Conservation (phyloP, 2,329 filamentous ascomycete species). For the Pseudocercospora vitis region DNA sequence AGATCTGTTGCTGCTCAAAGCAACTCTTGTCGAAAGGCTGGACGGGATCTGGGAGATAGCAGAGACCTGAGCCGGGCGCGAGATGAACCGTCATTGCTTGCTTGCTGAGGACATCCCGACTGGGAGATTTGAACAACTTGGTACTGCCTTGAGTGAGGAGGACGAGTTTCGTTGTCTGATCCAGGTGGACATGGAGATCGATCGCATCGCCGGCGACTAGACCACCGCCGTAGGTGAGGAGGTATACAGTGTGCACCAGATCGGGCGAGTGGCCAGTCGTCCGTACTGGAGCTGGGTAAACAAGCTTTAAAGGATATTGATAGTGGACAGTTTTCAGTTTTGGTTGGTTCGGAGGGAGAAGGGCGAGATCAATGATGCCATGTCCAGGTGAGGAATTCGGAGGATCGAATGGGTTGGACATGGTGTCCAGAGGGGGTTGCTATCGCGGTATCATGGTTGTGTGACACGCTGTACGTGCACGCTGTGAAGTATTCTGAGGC, state of each 20-base stretch:
- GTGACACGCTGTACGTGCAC: neutral
- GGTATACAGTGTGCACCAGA: conserved; percentile 75
- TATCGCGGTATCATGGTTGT: conserved; percentile 28
- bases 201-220: conserved; percentile 85
- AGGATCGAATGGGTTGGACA: conserved; percentile 70
- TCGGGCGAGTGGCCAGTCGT: conserved; percentile 36
- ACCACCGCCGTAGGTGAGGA: conserved; percentile 92
- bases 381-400: conserved; percentile 74
- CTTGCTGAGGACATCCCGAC: conserved; percentile 41
- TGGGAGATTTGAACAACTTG: conserved; percentile 85
- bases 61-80: conserved; percentile 52
- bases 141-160: conserved; percentile 73
- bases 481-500: too few relatives aligned
- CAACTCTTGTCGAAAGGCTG: conserved; percentile 84
- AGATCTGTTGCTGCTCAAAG: conserved; percentile 82
- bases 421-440: conserved; percentile 21
- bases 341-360: conserved; percentile 70
- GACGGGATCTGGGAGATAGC: conserved; percentile 82
- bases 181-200: conserved; percentile 67
- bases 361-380: conserved; percentile 71
- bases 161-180: conserved; percentile 63
- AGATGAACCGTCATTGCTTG: conserved; percentile 50
- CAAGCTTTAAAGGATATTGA: conserved; percentile 92
- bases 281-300: conserved; percentile 70
- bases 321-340: conserved; percentile 75